Percentiles rank a stretch among this genome's conserved stretches.
These are phyloP conservation scores for Solanum peruvianum DNA, from an alignment of 257 asterid genomes.

Conservation along the genomic window DNA sequence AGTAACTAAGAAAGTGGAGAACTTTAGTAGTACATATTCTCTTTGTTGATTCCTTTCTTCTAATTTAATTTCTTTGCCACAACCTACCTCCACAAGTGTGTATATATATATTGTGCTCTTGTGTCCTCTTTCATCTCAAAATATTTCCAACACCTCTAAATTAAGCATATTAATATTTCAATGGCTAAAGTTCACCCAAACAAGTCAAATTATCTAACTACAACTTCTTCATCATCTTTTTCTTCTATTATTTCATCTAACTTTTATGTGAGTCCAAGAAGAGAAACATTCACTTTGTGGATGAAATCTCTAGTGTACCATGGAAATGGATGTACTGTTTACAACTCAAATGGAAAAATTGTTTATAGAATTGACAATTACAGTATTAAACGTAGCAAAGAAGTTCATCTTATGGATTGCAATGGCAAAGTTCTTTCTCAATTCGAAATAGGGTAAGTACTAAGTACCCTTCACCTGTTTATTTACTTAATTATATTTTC, in stretches of 20 bases:
- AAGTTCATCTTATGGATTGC: slow-evolving; percentile 50
- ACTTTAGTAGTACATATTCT: not conserved
- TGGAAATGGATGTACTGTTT: slow-evolving; percentile 59
- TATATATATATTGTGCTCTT: not conserved
- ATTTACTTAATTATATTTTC: not conserved
- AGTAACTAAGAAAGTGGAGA: not conserved
- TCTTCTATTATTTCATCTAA: not conserved
- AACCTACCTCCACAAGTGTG: too few relatives aligned
- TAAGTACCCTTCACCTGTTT: not conserved
- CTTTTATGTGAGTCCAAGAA: slow-evolving; percentile 10
- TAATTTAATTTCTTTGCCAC: too few relatives aligned
- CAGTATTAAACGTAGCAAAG: slow-evolving; percentile 18
- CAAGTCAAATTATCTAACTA: not conserved
- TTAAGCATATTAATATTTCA: not conserved
- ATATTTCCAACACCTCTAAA: not conserved
- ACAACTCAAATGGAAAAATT: slow-evolving; percentile 27
- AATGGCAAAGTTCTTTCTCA: slow-evolving; percentile 42
- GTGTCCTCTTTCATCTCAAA: not conserved
- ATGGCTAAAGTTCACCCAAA: slow-evolving; percentile 64
- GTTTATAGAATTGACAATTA: slow-evolving; percentile 56
- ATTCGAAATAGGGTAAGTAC: slow-evolving; percentile 34
- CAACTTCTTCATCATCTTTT: not conserved
- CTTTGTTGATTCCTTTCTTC: not conserved
- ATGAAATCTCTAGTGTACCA: slow-evolving; percentile 57
- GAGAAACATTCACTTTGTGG: slow-evolving; percentile 53